Evolutionary conservation across 2,329 filamentous ascomycete species (phyloP), one percentile per base, ranked within the genome.

Genomic region (Paraphaeosphaeria minitans): DNA sequence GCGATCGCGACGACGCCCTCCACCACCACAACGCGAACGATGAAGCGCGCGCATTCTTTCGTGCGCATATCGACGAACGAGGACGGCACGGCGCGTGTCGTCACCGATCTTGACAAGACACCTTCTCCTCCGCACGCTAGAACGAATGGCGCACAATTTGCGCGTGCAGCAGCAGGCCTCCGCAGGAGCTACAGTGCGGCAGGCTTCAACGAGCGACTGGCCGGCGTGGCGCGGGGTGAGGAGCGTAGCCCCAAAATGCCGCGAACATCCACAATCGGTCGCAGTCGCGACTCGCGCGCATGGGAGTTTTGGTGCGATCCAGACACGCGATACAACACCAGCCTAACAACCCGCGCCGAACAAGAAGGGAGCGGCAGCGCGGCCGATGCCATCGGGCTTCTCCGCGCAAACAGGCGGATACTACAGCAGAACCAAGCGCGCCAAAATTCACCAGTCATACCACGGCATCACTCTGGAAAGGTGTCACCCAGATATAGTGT

Each of bases 261-360:
- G n/a, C 76, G 86, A 14, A 83, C 84, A 27, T 85, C 84, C 21
- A 79, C 80, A 35, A 87, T 88, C 56, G 91, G 91, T 16, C 75
- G 94, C 57, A 97, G 93, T 57, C 88, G 92, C 55, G 91, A 97
- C 75, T 91, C 93, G 19, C 88, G 93, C 52, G 91, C 90, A 7
- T 97, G 94, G 94, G 92, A 96, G 71, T 92, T 92, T 57, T 93
- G 91, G 79, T 94, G 92, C 69, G 92, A 96, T 72, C 88, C 89
- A 8, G 91, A 95, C 65, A 82, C 85, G 53, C 88, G 90, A 45
- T 91, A 92, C 57, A 73, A 69, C 37, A 72, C 69, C 69, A 90
- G 92, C 65, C 80, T 97, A 56, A 93, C 89, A 22, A 85, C 86
- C n/a, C 89, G 92, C 65, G 90, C 91, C 10, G 90, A 94, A 77